A percentile compares a stretch with the other conserved stretches of the same genome.
Evolutionary conservation across 2,329 filamentous ascomycete genomes (phyloP).

Genomic region (Fonsecaea pugnacius): DNA sequence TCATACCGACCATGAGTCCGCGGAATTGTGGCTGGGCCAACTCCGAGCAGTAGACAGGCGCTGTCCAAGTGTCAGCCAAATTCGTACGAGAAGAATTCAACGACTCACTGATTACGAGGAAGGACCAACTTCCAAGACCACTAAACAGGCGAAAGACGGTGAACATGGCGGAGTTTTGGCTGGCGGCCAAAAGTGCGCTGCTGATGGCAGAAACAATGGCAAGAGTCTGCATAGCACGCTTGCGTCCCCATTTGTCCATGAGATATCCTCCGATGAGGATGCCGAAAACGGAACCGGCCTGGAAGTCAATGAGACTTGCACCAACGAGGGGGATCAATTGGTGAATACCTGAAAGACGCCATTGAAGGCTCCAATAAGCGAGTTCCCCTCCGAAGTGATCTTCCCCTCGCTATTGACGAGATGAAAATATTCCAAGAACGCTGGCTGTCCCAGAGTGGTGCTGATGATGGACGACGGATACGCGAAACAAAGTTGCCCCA

Average conservation of each 20-base stretch:
- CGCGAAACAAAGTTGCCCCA: neutral
- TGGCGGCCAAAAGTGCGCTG: neutral
- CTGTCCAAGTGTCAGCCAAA: too few species aligned
- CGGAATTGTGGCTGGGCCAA: constrained; percentile 1
- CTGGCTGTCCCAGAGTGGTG: constrained; percentile 44
- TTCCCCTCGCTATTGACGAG: neutral
- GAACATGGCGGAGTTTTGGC: neutral
- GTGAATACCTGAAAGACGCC: constrained; percentile 2
- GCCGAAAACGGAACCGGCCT: constrained; percentile 5
- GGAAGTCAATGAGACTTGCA: neutral
- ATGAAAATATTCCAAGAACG: constrained; percentile 44
- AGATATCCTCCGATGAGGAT: neutral
- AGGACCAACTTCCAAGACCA: neutral
- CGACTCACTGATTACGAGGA: neutral
- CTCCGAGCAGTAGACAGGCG: constrained; percentile 1
- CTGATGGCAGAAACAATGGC: neutral
- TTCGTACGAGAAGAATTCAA: too few species aligned
- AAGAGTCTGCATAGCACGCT: neutral
- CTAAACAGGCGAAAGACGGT: constrained; percentile 39
- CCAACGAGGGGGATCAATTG: neutral
- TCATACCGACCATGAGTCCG: constrained; percentile 7
- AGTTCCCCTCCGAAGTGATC: neutral
- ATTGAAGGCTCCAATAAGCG: constrained; percentile 1
- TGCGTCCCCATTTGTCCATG: constrained; percentile 40
- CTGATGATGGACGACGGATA: constrained; percentile 24